Conservation (phyloP, 495 filamentous ascomycete species). For the Penicillium cinerascens region DNA sequence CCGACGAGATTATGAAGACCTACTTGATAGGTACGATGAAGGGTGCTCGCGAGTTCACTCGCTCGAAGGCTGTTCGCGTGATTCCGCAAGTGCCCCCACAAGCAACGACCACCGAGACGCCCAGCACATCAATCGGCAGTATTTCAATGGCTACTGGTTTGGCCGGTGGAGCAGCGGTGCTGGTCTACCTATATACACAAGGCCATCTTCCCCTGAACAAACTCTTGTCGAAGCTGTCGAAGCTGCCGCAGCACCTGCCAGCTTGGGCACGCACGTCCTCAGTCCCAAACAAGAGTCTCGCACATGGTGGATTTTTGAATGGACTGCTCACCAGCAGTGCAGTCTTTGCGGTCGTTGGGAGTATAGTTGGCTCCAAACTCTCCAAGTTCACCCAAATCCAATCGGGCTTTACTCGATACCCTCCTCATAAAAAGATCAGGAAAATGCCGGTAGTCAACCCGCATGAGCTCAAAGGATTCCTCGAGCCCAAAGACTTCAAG, state of each 20-base stretch:
- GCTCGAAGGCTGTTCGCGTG: conserved; percentile 17
- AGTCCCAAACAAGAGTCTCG: not conserved
- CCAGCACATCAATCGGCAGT: not conserved
- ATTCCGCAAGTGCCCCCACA: conserved; percentile 10
- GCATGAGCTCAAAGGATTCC: conserved; percentile 33
- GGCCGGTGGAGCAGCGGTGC: not conserved
- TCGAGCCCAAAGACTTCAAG: conserved; percentile 43
- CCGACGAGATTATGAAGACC: conserved; percentile 20
- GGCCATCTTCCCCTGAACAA: not conserved
- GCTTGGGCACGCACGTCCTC: not conserved
- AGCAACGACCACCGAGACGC: not conserved
- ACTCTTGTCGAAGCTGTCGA: not conserved
- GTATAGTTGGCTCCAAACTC: conserved; percentile 1
- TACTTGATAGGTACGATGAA: conserved; percentile 25
- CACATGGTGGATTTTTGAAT: not conserved
- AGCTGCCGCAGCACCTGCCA: not conserved
- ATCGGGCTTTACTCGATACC: conserved; percentile 36
- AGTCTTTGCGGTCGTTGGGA: conserved; percentile 1
- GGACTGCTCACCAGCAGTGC: conserved; percentile 8
- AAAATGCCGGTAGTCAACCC: conserved; percentile 22
- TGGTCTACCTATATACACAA: not conserved
- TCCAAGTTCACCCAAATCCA: conserved; percentile 25
- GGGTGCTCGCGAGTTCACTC: conserved; percentile 15
- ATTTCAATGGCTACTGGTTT: not conserved
- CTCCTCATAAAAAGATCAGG: conserved; percentile 27